Evolutionary conservation across 108 stramenopile genomes (phyloP).

Genomic region (Skeletonema tropicum): DNA sequence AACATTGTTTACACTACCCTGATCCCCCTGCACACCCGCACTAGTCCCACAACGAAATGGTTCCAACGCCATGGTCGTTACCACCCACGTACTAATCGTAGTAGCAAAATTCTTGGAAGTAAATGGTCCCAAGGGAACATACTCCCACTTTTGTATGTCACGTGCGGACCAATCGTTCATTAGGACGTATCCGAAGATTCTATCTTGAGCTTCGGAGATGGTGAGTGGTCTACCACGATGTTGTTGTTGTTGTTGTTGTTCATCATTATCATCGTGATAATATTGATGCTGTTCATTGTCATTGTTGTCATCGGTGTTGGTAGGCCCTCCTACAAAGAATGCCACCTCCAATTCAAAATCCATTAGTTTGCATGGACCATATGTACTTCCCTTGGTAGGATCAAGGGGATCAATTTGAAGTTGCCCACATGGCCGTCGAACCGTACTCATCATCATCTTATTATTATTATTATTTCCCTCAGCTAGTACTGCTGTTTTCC

Average conservation of each 20-base stretch:
- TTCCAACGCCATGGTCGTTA: conserved; percentile 84
- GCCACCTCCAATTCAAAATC: conserved; percentile 96
- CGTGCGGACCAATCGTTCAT: conserved; percentile 96
- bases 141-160: conserved; percentile 91
- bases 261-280: neutral
- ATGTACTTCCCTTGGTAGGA: conserved; percentile 73
- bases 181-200: conserved; percentile 91
- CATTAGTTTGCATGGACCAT: conserved; percentile 76
- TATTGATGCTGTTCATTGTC: neutral
- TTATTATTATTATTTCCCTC: neutral
- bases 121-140: conserved; percentile 95
- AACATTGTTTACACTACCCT: too few species aligned
- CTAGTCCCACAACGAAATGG: conserved; percentile 63
- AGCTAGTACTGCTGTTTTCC: neutral
- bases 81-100: conserved; percentile 91
- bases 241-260: neutral
- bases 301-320: conserved; percentile 20
- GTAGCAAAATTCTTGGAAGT: conserved; percentile 93
- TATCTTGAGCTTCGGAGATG: conserved; percentile 76
- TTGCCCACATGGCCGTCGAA: conserved; percentile 88
- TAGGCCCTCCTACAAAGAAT: conserved; percentile 85
- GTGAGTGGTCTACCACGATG: conserved; percentile 60
- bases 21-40: conserved; percentile 46
- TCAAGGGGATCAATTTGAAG: conserved; percentile 77
- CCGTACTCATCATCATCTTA: conserved; percentile 13